These are phyloP conservation scores for Colletotrichum nymphaeae DNA, from an alignment of 2,329 filamentous ascomycete genomes.

Conservation along the genomic window DNA sequence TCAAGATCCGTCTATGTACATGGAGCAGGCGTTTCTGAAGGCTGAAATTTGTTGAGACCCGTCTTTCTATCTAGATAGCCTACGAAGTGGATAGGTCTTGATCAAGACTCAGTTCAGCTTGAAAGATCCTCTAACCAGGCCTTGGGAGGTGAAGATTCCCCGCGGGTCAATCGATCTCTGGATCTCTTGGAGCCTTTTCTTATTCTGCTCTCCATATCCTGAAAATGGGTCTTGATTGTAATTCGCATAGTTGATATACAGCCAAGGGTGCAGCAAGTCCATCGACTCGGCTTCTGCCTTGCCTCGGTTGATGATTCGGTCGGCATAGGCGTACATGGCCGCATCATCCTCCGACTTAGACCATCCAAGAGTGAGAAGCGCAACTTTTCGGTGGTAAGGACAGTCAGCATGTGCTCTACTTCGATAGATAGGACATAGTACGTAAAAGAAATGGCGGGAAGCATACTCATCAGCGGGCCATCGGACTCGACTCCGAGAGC, in stretches of 20 bases:
- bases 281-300: background rate
- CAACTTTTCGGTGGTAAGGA: background rate
- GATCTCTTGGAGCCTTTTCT: background rate
- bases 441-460: background rate
- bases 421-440: background rate
- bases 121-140: background rate
- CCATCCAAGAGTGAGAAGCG: background rate
- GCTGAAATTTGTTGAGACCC: background rate
- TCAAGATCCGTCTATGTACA: background rate
- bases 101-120: background rate
- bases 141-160: background rate
- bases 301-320: background rate
- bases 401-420: background rate
- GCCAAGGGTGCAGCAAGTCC: background rate
- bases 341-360: background rate
- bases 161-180: background rate
- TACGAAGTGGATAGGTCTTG: background rate
- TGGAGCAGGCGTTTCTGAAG: background rate
- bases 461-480: background rate
- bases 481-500: background rate
- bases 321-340: background rate
- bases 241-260: background rate
- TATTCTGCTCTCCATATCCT: background rate
- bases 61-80: background rate
- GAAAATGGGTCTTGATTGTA: rapidly evolving